Percentiles rank a stretch among this genome's conserved stretches.
Evolutionary conservation across 2,329 filamentous ascomycete genomes (phyloP).

Genomic region (Arachnopeziza araneosa): DNA sequence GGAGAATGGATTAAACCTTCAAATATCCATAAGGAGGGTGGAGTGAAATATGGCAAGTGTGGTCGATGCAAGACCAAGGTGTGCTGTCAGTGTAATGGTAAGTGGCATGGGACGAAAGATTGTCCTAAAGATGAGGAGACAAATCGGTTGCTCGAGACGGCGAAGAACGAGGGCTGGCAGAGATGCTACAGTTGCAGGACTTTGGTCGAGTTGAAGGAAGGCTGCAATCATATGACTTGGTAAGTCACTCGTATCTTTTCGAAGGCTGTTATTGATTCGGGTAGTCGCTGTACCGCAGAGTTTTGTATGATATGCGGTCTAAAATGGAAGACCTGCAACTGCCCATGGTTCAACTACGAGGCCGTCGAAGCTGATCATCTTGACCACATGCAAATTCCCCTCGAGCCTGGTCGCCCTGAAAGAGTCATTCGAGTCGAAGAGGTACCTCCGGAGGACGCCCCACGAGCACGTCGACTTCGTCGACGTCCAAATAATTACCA

Average conservation of each 20-base stretch:
- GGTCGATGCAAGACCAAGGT: conserved; percentile 66
- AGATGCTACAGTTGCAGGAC: conserved; percentile 68
- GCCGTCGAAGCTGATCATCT: conserved; percentile 47
- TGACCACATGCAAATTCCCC: conserved; percentile 38
- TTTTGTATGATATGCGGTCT: conserved; percentile 83
- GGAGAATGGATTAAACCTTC: conserved; percentile 75
- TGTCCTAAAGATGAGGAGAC: conserved; percentile 70
- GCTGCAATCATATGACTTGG: conserved; percentile 87
- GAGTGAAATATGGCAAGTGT: conserved; percentile 64
- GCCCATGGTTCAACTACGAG: conserved; percentile 71
- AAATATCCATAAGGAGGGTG: conserved; percentile 55
- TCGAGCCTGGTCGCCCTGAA: conserved; percentile 28
- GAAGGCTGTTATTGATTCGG: neutral
- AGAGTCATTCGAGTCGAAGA: neutral
- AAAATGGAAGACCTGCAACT: conserved; percentile 80
- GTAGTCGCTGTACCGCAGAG: conserved; percentile 69
- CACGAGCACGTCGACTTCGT: conserved; percentile 30
- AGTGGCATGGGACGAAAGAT: conserved; percentile 63
- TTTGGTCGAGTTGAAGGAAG: conserved; percentile 74
- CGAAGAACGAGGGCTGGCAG: conserved; percentile 66
- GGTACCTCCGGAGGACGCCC: conserved; percentile 28
- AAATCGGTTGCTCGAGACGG: conserved; percentile 56
- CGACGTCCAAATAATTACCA: conserved; percentile 26
- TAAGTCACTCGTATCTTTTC: conserved; percentile 39
- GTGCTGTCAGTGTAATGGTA: conserved; percentile 67